Base-by-base conservation (phyloP, 2,329 filamentous ascomycete species). In the Hymenoscyphus repandus region DNA sequence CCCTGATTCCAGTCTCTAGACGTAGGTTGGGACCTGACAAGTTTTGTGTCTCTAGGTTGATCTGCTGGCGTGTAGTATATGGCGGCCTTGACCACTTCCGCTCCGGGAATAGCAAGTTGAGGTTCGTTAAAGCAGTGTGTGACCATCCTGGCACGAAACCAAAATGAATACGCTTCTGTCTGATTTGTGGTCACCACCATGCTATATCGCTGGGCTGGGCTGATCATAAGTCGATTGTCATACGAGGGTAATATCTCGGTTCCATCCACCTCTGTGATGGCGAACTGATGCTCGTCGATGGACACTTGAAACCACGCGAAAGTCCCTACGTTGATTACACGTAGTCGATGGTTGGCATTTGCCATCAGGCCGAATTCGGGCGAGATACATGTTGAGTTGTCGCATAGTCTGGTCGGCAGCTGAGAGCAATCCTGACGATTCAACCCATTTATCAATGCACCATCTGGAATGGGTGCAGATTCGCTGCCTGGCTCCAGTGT, bases 241-340 rank as follows among this genome's bases (percentile, higher is more conserved):
- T 78, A 71, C 4, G 72, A 69, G 0, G 85, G 82, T 51, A 81
- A 74, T 1, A 87, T 78, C 33, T 80, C 78, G 1, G 83, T 80
- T 13, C 85, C 86, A 61, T 90, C 86, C 0, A 86, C 81, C 63
- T 89, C 86, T 9, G 85, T 80, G 41, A 90, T 70, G 32, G 70
- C 72, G 64, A 86, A 81, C 10, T 70, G 71, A 58, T 89, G 86
- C 45, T 80, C 78, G 56, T 90, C 86, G 41, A 89, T 73, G 62
- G 80, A 82, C 27, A 90, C 75, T 61, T 89, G 85, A 55, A 89
- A 86, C 62, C 82, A 82, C 1, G 84, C 83, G 61, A 88, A 87
- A 0, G 82, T 83, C 10, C 82, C 86, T 7, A 84, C 77, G 55
- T 90, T 89, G 55, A 87, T 72, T 56, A 90, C 74, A 12, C 85